These are phyloP conservation scores for Globisporangium ultimum DNA, from an alignment of 352 stramenopile genomes.

Conservation along the genomic window DNA sequence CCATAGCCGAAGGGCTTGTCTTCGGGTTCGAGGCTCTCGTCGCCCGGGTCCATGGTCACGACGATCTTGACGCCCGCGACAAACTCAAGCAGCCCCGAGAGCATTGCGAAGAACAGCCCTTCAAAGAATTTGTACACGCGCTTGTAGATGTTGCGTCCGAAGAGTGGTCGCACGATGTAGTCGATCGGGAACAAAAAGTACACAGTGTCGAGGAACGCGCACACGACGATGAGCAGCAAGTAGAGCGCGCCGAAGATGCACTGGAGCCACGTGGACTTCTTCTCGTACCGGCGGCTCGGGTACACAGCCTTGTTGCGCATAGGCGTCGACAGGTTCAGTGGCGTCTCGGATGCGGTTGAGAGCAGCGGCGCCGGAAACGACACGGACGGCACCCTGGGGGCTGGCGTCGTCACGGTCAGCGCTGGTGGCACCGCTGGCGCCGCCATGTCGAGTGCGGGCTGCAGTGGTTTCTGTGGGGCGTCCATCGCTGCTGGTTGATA, in stretches of 20 bases:
- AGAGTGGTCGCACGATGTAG: conserved; percentile 33
- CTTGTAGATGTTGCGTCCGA: conserved; percentile 23
- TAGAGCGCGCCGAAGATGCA: conserved; percentile 40
- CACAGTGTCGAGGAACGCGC: conserved; percentile 54
- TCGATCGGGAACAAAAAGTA: conserved; percentile 60
- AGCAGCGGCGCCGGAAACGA: neutral
- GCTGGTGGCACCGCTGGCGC: neutral
- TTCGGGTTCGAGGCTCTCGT: conserved; percentile 19
- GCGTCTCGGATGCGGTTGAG: conserved; percentile 11
- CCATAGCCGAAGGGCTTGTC: conserved; percentile 29
- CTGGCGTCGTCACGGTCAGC: conserved; percentile 4
- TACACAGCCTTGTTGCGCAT: conserved; percentile 26
- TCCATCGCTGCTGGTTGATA: too few relatives aligned
- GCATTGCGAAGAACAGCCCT: conserved; percentile 54
- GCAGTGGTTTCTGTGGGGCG: neutral
- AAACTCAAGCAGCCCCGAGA: conserved; percentile 56
- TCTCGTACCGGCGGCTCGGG: conserved; percentile 50
- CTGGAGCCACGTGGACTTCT: conserved; percentile 31
- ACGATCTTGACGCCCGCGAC: conserved; percentile 54
- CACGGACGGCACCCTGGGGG: neutral
- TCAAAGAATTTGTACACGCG: conserved; percentile 36
- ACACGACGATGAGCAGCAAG: conserved; percentile 42
- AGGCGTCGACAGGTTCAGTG: conserved; percentile 16
- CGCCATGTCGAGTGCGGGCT: neutral
- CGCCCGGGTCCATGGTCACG: conserved; percentile 41